Percentiles rank a stretch among this genome's conserved stretches.
Evolutionary conservation across 2,329 filamentous ascomycete species (phyloP).

Genomic region (Colletotrichum karsti): DNA sequence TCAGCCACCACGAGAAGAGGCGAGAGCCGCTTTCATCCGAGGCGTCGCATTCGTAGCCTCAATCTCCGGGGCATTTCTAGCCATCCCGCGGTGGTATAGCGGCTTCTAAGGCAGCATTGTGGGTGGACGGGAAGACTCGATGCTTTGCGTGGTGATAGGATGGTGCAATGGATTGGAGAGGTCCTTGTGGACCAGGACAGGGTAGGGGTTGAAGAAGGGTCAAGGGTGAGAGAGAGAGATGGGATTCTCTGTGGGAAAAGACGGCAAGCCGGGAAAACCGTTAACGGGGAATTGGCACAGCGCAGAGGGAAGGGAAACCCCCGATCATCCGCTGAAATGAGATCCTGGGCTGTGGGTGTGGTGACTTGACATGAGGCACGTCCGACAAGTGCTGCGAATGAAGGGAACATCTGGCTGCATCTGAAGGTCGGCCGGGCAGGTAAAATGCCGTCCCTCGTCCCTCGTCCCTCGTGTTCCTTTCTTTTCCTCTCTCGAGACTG

Average conservation of each 20-base stretch:
- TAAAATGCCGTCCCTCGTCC: background rate
- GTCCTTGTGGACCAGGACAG: background rate
- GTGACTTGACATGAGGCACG: background rate
- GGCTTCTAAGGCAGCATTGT: background rate
- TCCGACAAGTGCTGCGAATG: background rate
- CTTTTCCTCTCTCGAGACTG: background rate
- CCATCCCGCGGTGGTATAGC: background rate
- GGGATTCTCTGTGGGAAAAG: background rate
- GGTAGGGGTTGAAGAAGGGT: background rate
- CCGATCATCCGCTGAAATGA: slow-evolving; percentile 17
- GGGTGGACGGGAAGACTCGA: background rate
- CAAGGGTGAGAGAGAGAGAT: background rate
- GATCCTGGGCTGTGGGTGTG: background rate
- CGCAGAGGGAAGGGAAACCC: background rate
- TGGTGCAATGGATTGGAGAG: background rate
- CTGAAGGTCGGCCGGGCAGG: no score
- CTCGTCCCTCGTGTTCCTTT: slow-evolving; percentile 1
- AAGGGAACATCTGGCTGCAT: background rate
- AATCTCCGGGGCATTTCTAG: slow-evolving; percentile 14
- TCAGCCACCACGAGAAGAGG: slow-evolving; percentile 2
- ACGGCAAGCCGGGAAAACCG: background rate
- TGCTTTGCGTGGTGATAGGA: background rate
- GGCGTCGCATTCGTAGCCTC: slow-evolving; percentile 18
- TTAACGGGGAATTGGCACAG: background rate
- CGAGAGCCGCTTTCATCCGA: slow-evolving; percentile 21